A percentile compares a stretch with the other conserved stretches of the same genome.
Evolutionary conservation across 352 stramenopile genomes (phyloP).

Genomic region (Pythium folliculosum): DNA sequence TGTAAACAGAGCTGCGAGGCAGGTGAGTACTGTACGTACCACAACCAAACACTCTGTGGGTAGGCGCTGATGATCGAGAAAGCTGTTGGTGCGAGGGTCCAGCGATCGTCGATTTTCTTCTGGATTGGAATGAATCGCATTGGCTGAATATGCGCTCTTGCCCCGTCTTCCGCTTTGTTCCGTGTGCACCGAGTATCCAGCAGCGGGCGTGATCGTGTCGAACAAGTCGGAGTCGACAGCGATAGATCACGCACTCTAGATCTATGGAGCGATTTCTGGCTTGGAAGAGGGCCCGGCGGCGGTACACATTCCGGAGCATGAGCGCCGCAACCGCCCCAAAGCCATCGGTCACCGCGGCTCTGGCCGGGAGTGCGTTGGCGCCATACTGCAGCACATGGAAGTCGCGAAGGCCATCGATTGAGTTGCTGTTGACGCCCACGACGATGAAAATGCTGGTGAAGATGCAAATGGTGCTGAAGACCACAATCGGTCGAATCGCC

Average conservation of each 20-base stretch:
- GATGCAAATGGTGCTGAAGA: constrained; percentile 16
- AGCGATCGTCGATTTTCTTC: neutral
- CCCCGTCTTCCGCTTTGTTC: neutral
- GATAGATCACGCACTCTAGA: neutral
- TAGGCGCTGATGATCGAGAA: neutral
- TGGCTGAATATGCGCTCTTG: neutral
- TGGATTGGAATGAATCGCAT: constrained; percentile 1
- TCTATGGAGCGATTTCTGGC: neutral
- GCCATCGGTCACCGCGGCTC: neutral
- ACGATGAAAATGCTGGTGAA: constrained; percentile 6
- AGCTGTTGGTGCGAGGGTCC: neutral
- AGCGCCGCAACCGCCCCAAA: neutral
- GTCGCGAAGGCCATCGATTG: constrained; percentile 2
- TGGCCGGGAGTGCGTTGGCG: constrained; percentile 1
- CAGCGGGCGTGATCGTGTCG: neutral
- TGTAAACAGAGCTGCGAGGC: neutral
- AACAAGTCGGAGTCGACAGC: neutral
- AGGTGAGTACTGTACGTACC: neutral
- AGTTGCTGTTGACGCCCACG: constrained; percentile 1
- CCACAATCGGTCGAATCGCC: constrained; percentile 8
- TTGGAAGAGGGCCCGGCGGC: neutral
- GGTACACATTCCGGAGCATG: neutral
- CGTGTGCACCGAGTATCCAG: neutral
- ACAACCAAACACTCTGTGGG: neutral
- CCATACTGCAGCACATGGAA: constrained; percentile 20